Evolutionary conservation across 2,329 filamentous ascomycete genomes (phyloP), one percentile per base, ranked within the genome.

Genomic region (Nectriaceae sp.): DNA sequence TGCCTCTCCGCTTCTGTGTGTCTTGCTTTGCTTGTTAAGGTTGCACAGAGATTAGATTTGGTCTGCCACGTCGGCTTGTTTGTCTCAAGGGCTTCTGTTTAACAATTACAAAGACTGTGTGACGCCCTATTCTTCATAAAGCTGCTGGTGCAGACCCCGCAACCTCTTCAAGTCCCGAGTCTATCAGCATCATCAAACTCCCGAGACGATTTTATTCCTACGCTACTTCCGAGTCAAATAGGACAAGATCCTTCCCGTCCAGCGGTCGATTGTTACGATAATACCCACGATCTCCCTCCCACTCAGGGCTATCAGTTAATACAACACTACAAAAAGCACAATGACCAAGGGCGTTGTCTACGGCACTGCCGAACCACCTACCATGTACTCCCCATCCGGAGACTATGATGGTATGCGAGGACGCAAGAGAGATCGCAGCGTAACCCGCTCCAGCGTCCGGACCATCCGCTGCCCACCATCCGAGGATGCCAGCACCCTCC

Each of bases 401-500:
- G 66, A 68, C 15, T 57, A 61, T 40, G 67, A 70, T 40, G 45
- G 41, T 16, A 62, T 60, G 22, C 65, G 71, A 49, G 71, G 71
- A 22, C 71, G 71, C 50, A 74, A 67, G 56, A 65, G 71, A 52
- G 67, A 70, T 49, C 67, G 71, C 48, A 72, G 69, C 59, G 62
- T 64, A 29, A 69, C 65, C 37, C 64, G 69, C 31, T 15, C 33
- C 44, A 61, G 57, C 46, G 56, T 66, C 43, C 63, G 64, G 42
- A 55, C 64, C 38, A 58, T 67, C 38, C 67, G 67, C 26, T 55
- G 53, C 37, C 53, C 60, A 11, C 58, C 60, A 20, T 54, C 69
- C 4, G 70, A 73, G 24, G 71, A 73, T 43, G 72, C 71, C 16
- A 74, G 71, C 67, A 74, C 69, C 5, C 64, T 74, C 22, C 68